phyloP scores from a whole-genome alignment of 345 rosid genomes.

The Xanthoceras sorbifolium region DNA sequence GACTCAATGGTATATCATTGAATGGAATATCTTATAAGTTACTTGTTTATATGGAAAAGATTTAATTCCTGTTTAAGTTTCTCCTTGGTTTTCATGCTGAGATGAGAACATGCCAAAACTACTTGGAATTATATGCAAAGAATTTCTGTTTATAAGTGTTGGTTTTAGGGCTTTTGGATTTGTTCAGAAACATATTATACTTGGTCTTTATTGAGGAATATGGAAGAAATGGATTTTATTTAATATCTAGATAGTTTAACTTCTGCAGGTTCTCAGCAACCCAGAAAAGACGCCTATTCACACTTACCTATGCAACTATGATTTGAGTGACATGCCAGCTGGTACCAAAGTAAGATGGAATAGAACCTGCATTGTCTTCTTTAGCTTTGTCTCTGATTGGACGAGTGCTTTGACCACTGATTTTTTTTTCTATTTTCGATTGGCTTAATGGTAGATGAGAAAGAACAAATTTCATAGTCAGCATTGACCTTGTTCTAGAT shows the following conservation, averaged over 20 bases:
- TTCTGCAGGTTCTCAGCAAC: conserved; percentile 86
- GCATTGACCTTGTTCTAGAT: background rate
- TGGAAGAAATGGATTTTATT: conserved; percentile 23
- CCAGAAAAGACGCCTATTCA: conserved; percentile 98
- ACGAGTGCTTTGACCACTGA: background rate
- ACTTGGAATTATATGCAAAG: background rate
- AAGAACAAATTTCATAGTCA: background rate
- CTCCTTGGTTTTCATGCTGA: background rate
- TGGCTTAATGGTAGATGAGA: background rate
- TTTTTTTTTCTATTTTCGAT: background rate
- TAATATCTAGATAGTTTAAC: conserved; percentile 8
- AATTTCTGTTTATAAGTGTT: background rate
- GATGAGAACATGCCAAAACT: background rate
- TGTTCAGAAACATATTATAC: background rate
- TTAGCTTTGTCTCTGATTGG: background rate
- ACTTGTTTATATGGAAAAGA: background rate
- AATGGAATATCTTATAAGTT: background rate
- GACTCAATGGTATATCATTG: background rate
- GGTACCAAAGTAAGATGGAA: conserved; percentile 65
- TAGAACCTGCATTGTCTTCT: background rate
- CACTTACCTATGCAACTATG: conserved; percentile 93
- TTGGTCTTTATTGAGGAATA: conserved; percentile 8
- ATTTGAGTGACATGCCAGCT: conserved; percentile 92
- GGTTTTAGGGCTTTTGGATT: background rate
- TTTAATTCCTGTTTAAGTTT: background rate